Evolutionary conservation across 345 rosid species (phyloP).

Genomic region (Pelargonium nanum): DNA sequence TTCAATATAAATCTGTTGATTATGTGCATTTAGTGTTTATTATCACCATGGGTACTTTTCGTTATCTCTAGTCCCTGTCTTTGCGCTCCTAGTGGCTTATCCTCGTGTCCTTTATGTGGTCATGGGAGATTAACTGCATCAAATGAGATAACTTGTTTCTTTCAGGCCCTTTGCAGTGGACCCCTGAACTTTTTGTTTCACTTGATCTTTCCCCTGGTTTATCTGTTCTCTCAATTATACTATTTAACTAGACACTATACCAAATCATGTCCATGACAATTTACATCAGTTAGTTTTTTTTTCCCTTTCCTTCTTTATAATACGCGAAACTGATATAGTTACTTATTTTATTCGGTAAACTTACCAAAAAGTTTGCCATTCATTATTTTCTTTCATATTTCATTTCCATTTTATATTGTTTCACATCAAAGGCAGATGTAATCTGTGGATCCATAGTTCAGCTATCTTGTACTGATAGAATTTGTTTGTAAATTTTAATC

Average conservation of each 20-base stretch:
- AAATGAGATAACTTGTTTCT: neutral
- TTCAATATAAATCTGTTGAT: too few relatives aligned
- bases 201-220: neutral
- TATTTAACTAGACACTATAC: neutral
- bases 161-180: neutral
- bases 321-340: too few relatives aligned
- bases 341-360: neutral
- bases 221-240: too few relatives aligned
- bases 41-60: neutral
- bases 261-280: neutral
- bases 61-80: too few relatives aligned
- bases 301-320: neutral
- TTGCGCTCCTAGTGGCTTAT: neutral
- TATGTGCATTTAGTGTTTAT: neutral
- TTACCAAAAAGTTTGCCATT: neutral
- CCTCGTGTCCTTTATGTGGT: neutral
- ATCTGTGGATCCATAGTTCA: constrained; percentile 4
- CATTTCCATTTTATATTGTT: neutral
- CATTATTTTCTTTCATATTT: neutral
- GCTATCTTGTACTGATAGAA: constrained; percentile 1
- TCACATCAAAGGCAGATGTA: neutral
- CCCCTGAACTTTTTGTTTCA: neutral
- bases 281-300: neutral
- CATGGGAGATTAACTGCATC: neutral
- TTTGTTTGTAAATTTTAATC: constrained; percentile 14